These are phyloP conservation scores for Magnusiomyces suaveolens DNA, from an alignment of 1,139 yeast genomes.

Conservation along the genomic window DNA sequence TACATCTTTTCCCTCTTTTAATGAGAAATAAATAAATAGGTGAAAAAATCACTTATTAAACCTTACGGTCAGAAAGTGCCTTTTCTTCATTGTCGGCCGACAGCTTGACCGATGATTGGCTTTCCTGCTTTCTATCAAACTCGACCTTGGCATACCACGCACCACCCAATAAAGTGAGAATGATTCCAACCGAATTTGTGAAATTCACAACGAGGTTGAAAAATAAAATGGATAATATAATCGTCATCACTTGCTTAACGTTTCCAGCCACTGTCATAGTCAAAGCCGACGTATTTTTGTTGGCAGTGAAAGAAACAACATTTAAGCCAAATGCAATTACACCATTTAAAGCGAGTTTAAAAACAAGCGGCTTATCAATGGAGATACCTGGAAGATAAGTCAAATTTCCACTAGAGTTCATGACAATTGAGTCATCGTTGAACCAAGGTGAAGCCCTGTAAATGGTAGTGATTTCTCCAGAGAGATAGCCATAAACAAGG, in stretches of 20 bases:
- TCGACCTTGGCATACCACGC: slow-evolving; percentile 26
- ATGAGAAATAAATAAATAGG: too few species aligned
- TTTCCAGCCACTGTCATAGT: slow-evolving; percentile 26
- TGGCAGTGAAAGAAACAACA: slow-evolving; percentile 25
- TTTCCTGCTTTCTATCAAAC: slow-evolving; percentile 20
- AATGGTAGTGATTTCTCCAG: slow-evolving; percentile 20
- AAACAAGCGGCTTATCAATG: slow-evolving; percentile 15
- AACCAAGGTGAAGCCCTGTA: slow-evolving; percentile 7
- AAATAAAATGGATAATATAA: slow-evolving; percentile 22
- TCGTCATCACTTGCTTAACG: slow-evolving; percentile 23
- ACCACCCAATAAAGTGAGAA: slow-evolving; percentile 23
- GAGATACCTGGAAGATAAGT: slow-evolving; percentile 12
- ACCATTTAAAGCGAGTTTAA: slow-evolving; percentile 22
- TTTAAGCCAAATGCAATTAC: slow-evolving; percentile 23
- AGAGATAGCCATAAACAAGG: slow-evolving; percentile 20
- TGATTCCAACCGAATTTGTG: slow-evolving; percentile 21
- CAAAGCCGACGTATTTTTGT: slow-evolving; percentile 24
- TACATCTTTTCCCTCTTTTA: too few species aligned
- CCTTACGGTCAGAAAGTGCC: too few species aligned
- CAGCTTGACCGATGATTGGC: too few species aligned
- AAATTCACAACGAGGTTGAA: slow-evolving; percentile 21
- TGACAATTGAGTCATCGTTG: slow-evolving; percentile 1
- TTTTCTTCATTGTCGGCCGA: too few species aligned
- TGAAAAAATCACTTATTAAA: too few species aligned
- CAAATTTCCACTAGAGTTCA: too few species aligned